Evolutionary conservation across 495 filamentous ascomycete species (phyloP), one percentile per base, ranked within the genome.

Genomic region (Aspergillus baeticus): DNA sequence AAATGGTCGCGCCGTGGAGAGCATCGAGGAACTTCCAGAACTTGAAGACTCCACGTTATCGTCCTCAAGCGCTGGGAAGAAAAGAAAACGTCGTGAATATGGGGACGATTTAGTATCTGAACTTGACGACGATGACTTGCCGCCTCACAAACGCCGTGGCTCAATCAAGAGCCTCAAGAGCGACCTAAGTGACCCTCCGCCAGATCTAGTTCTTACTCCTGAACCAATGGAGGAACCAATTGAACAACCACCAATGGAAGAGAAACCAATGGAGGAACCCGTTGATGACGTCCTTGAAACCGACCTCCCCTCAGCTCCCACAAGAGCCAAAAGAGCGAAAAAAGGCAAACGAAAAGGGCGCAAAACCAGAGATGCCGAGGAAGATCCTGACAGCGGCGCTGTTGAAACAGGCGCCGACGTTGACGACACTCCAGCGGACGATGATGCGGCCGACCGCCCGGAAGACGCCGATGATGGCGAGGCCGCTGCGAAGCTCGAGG

Each of bases 11-110:
- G 47, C 68, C 31, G 44, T 59, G 26, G 66, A 61, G 10, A 47
- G 33, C n/a, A 37, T 44, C 11, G 67, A 72, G 11, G 68, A 76
- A 14, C 60, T 38, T 6, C 58, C 60, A 6, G 66, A 67, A 0
- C 57, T 69, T 2, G 74, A 73, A 10, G 74, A 71, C 20, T 52
- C 66, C 0, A 58, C 66, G 11, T 58, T 75, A 20, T 67, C 26
- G 8, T 29, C 66, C 15, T 69, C 72, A 29, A 63, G 59, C 18
- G 31, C 66, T 33, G 64, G 71, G 29, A 77, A 76, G 61, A 82
- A 82, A 58, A 70, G 79, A 47, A 82, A 82, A 63, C 75, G 76
- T 11, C 58, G 69, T 14, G 74, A 71, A 31, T 61, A 68, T 18
- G 72, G 71, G 17, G 72, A 74, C 35, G 76, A 78, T 11, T 65